Evolutionary conservation across 495 filamentous ascomycete species (phyloP), one percentile per base, ranked within the genome.

Genomic region (Neurospora sublineolata): DNA sequence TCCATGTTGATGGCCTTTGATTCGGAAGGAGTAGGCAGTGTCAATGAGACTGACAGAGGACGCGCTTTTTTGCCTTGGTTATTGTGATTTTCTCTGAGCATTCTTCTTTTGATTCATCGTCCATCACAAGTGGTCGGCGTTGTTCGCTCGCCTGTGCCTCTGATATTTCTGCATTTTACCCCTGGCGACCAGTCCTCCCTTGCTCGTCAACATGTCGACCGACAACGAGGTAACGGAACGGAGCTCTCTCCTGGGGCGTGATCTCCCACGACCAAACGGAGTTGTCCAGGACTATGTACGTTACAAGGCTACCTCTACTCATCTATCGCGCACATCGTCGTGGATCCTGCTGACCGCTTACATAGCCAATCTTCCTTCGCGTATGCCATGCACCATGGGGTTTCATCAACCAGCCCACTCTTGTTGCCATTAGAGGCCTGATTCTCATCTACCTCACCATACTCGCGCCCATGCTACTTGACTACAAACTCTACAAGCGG

Each of bases 311-410:
- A n/a, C n/a, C n/a, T n/a, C n/a, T n/a, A 33, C 33, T 33, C 38
- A 39, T 67, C 1, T 42, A 40, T 42, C 5, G 37, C 40, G 9
- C 5, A 44, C n/a, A 37, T 2, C 7, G 5, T 7, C 36, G 27
- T 46, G 20, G 14, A 27, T 8, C 27, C 11, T 33, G 39, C 75
- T 81, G 46, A 81, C 73, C 14, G 9, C 3, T 11, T 42, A 20
- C 70, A 60, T 18, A 85, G 79, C 78, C 84, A 4, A 85, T 86
- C 71, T 85, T 84, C 72, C 79, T 85, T 38, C 82, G 84, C 52
- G 82, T 82, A 37, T 86, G 84, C 73, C 85, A 87, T 71, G 86
- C 86, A 9, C 81, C 84, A 69, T 87, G 84, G 81, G 46, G 72
- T 36, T 75, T 71, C 40, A 76, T 87, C 69, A 78, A 76, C 70